A percentile compares a stretch with the other conserved stretches of the same genome.
Conservation (phyloP, 352 stramenopile species). For the Phytophthora melonis region DNA sequence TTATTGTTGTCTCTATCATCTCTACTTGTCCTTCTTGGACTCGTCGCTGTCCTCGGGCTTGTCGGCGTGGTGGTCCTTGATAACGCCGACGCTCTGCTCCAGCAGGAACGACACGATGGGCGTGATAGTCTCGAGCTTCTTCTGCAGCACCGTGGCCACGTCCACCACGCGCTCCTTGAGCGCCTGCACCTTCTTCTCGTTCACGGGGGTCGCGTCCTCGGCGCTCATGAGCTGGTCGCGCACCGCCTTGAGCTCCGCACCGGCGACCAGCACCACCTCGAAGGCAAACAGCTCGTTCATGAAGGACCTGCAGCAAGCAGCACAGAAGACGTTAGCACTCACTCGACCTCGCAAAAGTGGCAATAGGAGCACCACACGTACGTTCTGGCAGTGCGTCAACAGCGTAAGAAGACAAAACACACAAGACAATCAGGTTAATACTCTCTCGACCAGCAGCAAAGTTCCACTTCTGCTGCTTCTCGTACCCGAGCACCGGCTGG, state of each 20-base stretch:
- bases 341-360: not conserved
- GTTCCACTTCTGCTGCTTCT: not conserved
- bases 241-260: slow-evolving; percentile 69
- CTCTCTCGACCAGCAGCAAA: not conserved
- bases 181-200: slow-evolving; percentile 56
- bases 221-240: slow-evolving; percentile 60
- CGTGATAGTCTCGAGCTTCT: slow-evolving; percentile 65
- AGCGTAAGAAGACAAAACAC: slow-evolving; percentile 1
- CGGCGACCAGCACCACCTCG: slow-evolving; percentile 70
- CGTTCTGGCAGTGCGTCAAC: slow-evolving; percentile 36
- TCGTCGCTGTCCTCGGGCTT: slow-evolving; percentile 11
- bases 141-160: slow-evolving; percentile 57
- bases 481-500: slow-evolving; percentile 57
- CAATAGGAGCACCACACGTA: slow-evolving; percentile 28
- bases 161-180: slow-evolving; percentile 65
- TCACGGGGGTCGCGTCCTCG: slow-evolving; percentile 48
- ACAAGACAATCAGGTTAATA: slow-evolving; percentile 4
- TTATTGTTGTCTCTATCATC: not conserved
- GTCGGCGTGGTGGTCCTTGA: slow-evolving; percentile 5
- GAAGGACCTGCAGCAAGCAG: slow-evolving; percentile 49
- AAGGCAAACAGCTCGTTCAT: slow-evolving; percentile 74
- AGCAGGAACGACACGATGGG: slow-evolving; percentile 68
- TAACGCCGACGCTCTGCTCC: slow-evolving; percentile 52
- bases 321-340: not conserved
- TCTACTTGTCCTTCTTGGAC: slow-evolving; percentile 63